phyloP scores from a whole-genome alignment of 257 asterid genomes.

The Echites panduratus region DNA sequence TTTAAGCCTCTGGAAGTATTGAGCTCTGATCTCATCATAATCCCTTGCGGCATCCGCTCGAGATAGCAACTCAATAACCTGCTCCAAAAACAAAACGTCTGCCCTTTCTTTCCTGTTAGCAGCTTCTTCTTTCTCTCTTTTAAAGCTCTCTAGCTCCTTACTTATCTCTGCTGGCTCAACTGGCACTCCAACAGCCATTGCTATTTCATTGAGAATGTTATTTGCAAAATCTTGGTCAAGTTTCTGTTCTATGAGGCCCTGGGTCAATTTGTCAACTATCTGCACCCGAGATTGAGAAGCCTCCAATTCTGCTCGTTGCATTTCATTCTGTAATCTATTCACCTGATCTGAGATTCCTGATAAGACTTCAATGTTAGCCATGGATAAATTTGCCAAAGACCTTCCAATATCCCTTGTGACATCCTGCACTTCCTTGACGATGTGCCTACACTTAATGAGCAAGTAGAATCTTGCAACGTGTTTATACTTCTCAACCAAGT shows the following conservation, averaged over 20 bases:
- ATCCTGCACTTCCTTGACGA: conserved; percentile 55
- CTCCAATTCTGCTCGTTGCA: conserved; percentile 52
- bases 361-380: conserved; percentile 39
- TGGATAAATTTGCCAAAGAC: conserved; percentile 42
- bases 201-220: conserved; percentile 39
- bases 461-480: conserved; percentile 48
- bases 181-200: conserved; percentile 46
- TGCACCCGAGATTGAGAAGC: conserved; percentile 34
- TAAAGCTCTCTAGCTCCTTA: conserved; percentile 45
- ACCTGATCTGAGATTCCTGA: conserved; percentile 51
- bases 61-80: conserved; percentile 53
- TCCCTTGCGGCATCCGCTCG: conserved; percentile 59
- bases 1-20: conserved; percentile 39
- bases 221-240: conserved; percentile 48
- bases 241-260: conserved; percentile 35
- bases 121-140: conserved; percentile 54
- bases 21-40: conserved; percentile 42
- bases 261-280: conserved; percentile 46
- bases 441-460: conserved; percentile 49
- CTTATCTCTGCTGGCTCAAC: conserved; percentile 47
- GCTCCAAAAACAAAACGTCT: conserved; percentile 53
- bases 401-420: conserved; percentile 51
- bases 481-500: conserved; percentile 49
- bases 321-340: conserved; percentile 42
- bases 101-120: conserved; percentile 51